phyloP scores from a whole-genome alignment of 768 basidiomycete genomes.

The Amylocystis lapponica region DNA sequence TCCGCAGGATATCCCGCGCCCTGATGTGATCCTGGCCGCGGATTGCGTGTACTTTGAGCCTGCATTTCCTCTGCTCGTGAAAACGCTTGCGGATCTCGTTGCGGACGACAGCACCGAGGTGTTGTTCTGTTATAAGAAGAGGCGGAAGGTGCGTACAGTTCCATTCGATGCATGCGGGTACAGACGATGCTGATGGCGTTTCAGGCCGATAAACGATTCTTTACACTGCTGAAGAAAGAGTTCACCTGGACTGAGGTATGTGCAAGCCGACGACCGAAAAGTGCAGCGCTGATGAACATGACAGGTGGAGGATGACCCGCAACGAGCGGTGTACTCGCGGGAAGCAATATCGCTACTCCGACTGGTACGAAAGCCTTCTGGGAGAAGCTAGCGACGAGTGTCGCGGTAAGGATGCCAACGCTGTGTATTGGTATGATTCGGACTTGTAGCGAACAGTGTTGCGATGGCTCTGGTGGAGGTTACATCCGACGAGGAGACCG shows the following conservation, averaged over 20 bases:
- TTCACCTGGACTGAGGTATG: slow-evolving; percentile 69
- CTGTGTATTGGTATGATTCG: no score
- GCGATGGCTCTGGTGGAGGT: no score
- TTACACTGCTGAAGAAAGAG: slow-evolving; percentile 67
- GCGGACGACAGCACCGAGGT: slow-evolving; percentile 51
- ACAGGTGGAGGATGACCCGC: slow-evolving; percentile 62
- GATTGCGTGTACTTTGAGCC: slow-evolving; percentile 97
- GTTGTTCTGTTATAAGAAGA: slow-evolving; percentile 90
- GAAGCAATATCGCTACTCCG: slow-evolving; percentile 63
- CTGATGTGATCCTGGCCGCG: slow-evolving; percentile 78
- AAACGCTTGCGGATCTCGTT: slow-evolving; percentile 65
- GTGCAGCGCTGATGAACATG: not conserved
- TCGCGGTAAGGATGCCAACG: no score
- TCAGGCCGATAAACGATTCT: slow-evolving; percentile 90
- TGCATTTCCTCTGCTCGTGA: slow-evolving; percentile 80
- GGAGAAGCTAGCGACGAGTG: not conserved
- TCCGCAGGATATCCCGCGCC: slow-evolving; percentile 34
- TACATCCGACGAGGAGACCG: no score
- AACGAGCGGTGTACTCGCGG: slow-evolving; percentile 48
- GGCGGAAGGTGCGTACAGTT: slow-evolving; percentile 62
- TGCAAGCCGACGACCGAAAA: not conserved
- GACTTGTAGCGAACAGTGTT: no score
- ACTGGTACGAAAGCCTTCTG: slow-evolving; percentile 30
- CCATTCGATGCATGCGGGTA: not conserved
- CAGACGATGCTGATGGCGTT: not conserved